Base-by-base conservation (phyloP, 2,329 filamentous ascomycete species). In the Botrytis fabae region DNA sequence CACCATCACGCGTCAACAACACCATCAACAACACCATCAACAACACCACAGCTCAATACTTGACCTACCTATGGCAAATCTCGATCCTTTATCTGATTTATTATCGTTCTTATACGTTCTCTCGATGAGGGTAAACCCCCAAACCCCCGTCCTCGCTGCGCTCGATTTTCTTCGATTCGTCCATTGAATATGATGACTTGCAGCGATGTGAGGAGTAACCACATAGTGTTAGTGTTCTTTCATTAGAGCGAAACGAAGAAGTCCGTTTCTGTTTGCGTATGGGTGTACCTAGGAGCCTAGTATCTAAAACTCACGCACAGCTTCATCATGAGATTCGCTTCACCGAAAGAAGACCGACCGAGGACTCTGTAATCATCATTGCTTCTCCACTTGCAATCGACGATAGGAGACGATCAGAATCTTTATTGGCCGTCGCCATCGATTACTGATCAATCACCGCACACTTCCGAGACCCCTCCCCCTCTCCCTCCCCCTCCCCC, bases 401-500 rank as follows among this genome's bases (percentile, higher is more conserved):
- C 35, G 35, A n/a, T n/a, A 62, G 22, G 14, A 62, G 35, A 62
- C 28, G 32, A 54, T 28, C 51, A 54, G 12, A 35, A 20, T 59
- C 28, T 35, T 59, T 9, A 35, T 59, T 59, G 57, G 28, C 32
- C 32, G 4, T 32, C 32, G 3, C 32, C 57, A 60, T 61, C 35
- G n/a, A 54, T 54, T n/a, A 57, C 16, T 57, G n/a, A 57, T 57
- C 51, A 57, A 57, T 57, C n/a, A 28, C 28, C 51, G 6, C 18
- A 28, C n/a, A 32, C 32, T 4, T 62, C 60, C 35, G 35, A 40
- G 6, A n/a, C 32, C 32, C 32, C 32, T 32, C 63, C 44, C 44
- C 63, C 63, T 18, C 44, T 25, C 63, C 44, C 63, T 28, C 28
- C 28, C 35, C 32, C 63, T 57, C 63, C 44, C 63, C 63, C 63